phyloP scores from a whole-genome alignment of 257 asterid species.

The Solanum dulcamara region DNA sequence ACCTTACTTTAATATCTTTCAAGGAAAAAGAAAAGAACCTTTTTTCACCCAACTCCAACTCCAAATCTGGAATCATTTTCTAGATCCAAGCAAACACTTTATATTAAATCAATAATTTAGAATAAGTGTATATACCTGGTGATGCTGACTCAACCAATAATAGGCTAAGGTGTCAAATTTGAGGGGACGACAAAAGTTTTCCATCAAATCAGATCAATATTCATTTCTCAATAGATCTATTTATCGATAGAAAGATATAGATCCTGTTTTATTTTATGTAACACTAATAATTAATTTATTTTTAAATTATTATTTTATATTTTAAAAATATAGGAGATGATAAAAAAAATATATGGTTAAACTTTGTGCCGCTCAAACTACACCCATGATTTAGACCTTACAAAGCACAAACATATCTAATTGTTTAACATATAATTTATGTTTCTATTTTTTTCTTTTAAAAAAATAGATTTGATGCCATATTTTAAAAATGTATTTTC shows the following conservation, averaged over 20 bases:
- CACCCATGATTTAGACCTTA: neutral
- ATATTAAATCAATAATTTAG: neutral
- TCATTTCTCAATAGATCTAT: too few relatives aligned
- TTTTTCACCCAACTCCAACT: neutral
- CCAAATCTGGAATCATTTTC: neutral
- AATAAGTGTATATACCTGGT: neutral
- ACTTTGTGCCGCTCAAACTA: too few relatives aligned
- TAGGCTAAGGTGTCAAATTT: neutral
- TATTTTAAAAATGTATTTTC: neutral
- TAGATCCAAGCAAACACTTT: neutral
- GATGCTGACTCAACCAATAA: neutral
- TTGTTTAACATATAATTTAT: too few relatives aligned
- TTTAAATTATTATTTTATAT: too few relatives aligned
- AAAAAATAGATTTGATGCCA: neutral
- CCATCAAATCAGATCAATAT: too few relatives aligned
- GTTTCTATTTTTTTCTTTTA: too few relatives aligned
- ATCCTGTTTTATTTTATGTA: too few relatives aligned
- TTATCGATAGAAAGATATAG: too few relatives aligned
- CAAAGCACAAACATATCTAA: too few relatives aligned
- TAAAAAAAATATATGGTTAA: too few relatives aligned
- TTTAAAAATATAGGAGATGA: too few relatives aligned
- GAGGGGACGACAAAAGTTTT: neutral
- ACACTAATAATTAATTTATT: neutral
- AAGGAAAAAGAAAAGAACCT: neutral
- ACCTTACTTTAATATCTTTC: neutral